Conservation (phyloP, 2,329 filamentous ascomycete species). For the Pleomassaria siparia region DNA sequence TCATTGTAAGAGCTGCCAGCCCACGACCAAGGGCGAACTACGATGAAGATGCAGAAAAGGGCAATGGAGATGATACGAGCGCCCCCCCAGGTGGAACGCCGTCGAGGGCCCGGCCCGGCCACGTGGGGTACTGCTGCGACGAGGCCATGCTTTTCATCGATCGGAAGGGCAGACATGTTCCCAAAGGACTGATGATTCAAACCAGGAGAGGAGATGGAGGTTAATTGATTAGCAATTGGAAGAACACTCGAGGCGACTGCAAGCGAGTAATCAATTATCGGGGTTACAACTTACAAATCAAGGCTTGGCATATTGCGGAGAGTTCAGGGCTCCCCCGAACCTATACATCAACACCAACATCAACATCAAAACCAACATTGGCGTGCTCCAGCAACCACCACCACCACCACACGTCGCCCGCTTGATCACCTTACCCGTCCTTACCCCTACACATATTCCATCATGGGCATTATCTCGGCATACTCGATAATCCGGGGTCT, state of each 20-base stretch:
- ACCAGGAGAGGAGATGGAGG: neutral
- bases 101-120: too few relatives aligned
- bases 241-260: too few relatives aligned
- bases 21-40: too few relatives aligned
- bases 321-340: neutral
- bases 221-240: too few relatives aligned
- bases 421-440: too few relatives aligned
- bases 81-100: neutral
- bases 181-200: neutral
- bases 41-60: neutral
- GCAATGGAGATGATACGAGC: neutral
- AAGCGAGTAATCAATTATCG: too few relatives aligned
- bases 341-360: neutral
- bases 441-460: conserved; percentile 1
- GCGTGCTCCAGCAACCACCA: neutral
- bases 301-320: conserved; percentile 4
- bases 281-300: conserved; percentile 6
- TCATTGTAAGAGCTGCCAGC: too few relatives aligned
- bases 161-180: neutral
- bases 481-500: conserved; percentile 79
- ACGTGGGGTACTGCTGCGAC: too few relatives aligned
- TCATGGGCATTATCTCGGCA: conserved; percentile 79
- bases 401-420: too few relatives aligned
- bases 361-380: neutral
- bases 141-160: neutral